A percentile compares a stretch with the other conserved stretches of the same genome.
These are phyloP conservation scores for Aspergillus sp. DNA, from an alignment of 2,329 filamentous ascomycete species.

Conservation along the genomic window DNA sequence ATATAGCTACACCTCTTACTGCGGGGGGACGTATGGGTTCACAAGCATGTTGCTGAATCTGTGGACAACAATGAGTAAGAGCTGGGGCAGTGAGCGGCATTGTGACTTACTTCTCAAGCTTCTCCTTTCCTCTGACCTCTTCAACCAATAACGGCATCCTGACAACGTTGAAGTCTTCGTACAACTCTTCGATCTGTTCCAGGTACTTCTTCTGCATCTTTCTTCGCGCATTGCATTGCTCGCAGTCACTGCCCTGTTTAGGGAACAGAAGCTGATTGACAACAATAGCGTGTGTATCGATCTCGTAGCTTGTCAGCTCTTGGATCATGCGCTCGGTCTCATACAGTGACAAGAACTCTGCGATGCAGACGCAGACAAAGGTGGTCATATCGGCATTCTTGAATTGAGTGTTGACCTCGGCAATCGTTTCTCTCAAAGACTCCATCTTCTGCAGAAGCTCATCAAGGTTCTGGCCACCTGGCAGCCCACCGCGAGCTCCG, in stretches of 20 bases:
- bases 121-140: constrained; percentile 94
- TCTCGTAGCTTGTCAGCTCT: constrained; percentile 88
- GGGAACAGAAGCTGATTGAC: constrained; percentile 98
- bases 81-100: constrained; percentile 5
- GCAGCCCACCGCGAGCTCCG: constrained; percentile 74
- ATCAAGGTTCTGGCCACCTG: constrained; percentile 89
- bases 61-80: constrained; percentile 23
- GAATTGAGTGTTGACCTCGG: constrained; percentile 96
- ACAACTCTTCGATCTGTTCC: constrained; percentile 97
- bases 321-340: constrained; percentile 99
- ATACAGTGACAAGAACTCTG: constrained; percentile 94
- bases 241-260: constrained; percentile 79
- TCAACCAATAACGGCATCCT: constrained; percentile 97
- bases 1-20: constrained; percentile 34
- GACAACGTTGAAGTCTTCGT: constrained; percentile 98
- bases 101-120: constrained; percentile 72
- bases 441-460: constrained; percentile 96
- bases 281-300: constrained; percentile 96
- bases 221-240: constrained; percentile 90
- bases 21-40: constrained; percentile 52
- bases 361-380: constrained; percentile 97
- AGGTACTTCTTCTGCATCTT: constrained; percentile 99
- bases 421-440: constrained; percentile 86
- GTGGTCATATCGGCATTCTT: constrained; percentile 95
- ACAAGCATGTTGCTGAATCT: constrained; percentile 57